Evolutionary conservation across 2,329 filamentous ascomycete species (phyloP), one percentile per base, ranked within the genome.

Genomic region (Coleophoma cylindrospora): DNA sequence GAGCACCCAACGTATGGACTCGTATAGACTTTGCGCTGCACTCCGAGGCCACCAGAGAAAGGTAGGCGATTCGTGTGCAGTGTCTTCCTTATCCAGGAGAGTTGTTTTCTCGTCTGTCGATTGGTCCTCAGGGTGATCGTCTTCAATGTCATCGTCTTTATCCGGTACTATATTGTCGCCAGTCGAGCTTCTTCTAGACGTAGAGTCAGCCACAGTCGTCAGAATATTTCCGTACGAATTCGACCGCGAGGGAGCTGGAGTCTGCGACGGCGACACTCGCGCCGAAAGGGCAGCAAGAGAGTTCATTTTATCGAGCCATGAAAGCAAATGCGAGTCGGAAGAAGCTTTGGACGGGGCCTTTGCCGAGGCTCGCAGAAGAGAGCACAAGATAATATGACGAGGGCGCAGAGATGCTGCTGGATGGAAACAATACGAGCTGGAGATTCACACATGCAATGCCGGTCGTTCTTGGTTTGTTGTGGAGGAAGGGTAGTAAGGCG

Each of bases 261-360:
- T 81, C 52, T 79, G 71, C 49, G 80, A 69, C 58, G 81, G 79
- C 61, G 82, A 83, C 68, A 91, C 88, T 73, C 87, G 86, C 68
- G 89, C 84, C 65, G 90, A 94, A 69, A 96, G 83, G 69, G 96
- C 89, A 74, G 94, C 95, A 76, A 96, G 78, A 64, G 91, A 95
- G 84, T 96, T 96, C 92, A 96, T 96, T 73, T 48, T 62, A 58
- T 57, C 69, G 70, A 76, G 77, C 81, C 81, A 84, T 67, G 60
- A 63, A 64, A 58, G 54, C 57, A 50, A 52, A 48, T 27, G 27
- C 27, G 27, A 27, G 27, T 27, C 27, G 27, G 27, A 27, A 27
- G 27, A 10, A 27, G 27, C 27, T 27, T 27, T 27, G 27, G 9
- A 27, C 27, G 38, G 34, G 38, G 27, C n/a, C 4, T 38, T 32